phyloP scores from a whole-genome alignment of 805 yeast species.

The Lipomyces kockii region DNA sequence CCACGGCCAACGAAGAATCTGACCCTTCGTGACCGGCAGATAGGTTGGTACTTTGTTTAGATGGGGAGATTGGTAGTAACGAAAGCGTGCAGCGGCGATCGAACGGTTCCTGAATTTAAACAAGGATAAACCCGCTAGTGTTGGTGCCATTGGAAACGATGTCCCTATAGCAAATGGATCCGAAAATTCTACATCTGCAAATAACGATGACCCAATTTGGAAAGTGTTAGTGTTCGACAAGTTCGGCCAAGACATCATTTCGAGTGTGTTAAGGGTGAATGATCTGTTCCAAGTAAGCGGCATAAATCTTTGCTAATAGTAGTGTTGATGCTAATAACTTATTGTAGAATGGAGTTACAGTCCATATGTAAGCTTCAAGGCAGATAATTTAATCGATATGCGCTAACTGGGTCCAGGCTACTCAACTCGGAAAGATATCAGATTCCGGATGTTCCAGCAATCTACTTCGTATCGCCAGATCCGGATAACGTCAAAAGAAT shows the following conservation, averaged over 20 bases:
- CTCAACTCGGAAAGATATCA: slow-evolving; percentile 75
- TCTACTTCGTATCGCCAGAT: slow-evolving; percentile 90
- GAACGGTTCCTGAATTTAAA: slow-evolving; percentile 88
- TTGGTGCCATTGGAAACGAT: slow-evolving; percentile 48
- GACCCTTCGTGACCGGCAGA: slow-evolving; percentile 36
- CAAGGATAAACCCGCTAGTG: slow-evolving; percentile 50
- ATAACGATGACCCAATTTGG: slow-evolving; percentile 79
- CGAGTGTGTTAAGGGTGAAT: slow-evolving; percentile 89
- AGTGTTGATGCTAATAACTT: neutral
- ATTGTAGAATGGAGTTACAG: slow-evolving; percentile 79
- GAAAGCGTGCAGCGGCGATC: slow-evolving; percentile 50
- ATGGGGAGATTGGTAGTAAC: neutral
- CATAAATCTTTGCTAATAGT: neutral
- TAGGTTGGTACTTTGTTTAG: slow-evolving; percentile 23
- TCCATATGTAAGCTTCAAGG: slow-evolving; percentile 59
- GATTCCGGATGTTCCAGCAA: slow-evolving; percentile 91
- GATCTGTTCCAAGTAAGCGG: slow-evolving; percentile 62
- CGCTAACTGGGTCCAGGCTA: slow-evolving; percentile 41
- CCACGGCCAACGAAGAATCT: slow-evolving; percentile 9
- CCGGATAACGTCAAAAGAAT: slow-evolving; percentile 71
- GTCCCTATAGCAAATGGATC: slow-evolving; percentile 52
- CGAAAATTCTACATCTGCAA: slow-evolving; percentile 41
- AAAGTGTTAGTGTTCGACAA: slow-evolving; percentile 84
- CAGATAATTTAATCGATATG: neutral
- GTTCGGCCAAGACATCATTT: slow-evolving; percentile 80